Conservation (phyloP, 345 rosid genomes). For the Nasturtium officinale region DNA sequence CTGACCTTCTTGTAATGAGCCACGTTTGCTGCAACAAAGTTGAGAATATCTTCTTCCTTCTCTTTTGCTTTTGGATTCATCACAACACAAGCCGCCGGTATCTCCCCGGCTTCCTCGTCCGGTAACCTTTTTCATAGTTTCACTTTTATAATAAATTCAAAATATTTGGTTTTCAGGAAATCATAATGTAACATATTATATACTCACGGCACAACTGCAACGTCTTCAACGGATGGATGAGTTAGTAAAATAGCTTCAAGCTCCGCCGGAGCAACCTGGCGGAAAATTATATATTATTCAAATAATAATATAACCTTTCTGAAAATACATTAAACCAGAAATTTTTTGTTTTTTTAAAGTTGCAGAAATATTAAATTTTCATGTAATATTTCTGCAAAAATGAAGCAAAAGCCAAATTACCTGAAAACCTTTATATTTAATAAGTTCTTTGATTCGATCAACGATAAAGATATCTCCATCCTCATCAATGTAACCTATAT, state of each 20-base stretch:
- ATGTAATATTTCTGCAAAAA: background rate
- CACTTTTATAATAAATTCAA: background rate
- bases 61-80: slow-evolving; percentile 57
- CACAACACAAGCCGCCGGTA: slow-evolving; percentile 90
- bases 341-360: too few relatives aligned
- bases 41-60: slow-evolving; percentile 69
- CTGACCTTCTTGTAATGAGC: slow-evolving; percentile 87
- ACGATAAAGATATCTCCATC: slow-evolving; percentile 92
- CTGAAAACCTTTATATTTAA: slow-evolving; percentile 95
- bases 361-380: background rate
- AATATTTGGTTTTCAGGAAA: background rate
- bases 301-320: too few relatives aligned
- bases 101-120: slow-evolving; percentile 93
- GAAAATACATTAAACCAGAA: too few relatives aligned
- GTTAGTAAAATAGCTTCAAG: slow-evolving; percentile 76
- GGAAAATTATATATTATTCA: background rate
- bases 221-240: slow-evolving; percentile 80
- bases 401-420: slow-evolving; percentile 38
- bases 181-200: background rate
- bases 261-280: slow-evolving; percentile 93
- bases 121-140: slow-evolving; percentile 56
- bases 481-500: slow-evolving; percentile 82
- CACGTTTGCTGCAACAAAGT: slow-evolving; percentile 71
- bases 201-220: slow-evolving; percentile 90
- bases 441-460: slow-evolving; percentile 91